A percentile compares a stretch with the other conserved stretches of the same genome.
phyloP scores from a whole-genome alignment of 345 rosid genomes.

The Tarenaya hassleriana region DNA sequence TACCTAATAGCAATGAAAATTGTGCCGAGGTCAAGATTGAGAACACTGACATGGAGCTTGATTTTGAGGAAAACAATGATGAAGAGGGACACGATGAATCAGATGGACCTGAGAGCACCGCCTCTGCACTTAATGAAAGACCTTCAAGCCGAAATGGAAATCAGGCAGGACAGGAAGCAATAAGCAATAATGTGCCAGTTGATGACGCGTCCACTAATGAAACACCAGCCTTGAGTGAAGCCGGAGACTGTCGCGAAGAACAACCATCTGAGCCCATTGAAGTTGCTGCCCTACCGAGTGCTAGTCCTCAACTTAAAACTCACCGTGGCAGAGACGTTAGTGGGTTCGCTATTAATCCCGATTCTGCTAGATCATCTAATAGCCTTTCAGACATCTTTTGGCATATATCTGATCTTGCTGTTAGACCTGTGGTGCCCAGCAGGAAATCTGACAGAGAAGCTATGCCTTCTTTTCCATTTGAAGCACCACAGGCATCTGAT shows the following conservation, averaged over 20 bases:
- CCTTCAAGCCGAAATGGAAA: constrained; percentile 29
- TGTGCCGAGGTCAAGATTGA: constrained; percentile 88
- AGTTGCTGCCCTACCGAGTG: constrained; percentile 53
- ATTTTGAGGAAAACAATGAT: constrained; percentile 77
- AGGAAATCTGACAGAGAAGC: constrained; percentile 77
- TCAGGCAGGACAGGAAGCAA: constrained; percentile 36
- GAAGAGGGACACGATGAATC: constrained; percentile 73
- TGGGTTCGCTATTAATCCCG: constrained; percentile 42
- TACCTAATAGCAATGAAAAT: constrained; percentile 62
- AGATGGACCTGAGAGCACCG: constrained; percentile 50
- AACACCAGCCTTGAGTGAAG: constrained; percentile 43
- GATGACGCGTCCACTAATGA: constrained; percentile 34
- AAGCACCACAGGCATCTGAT: constrained; percentile 62
- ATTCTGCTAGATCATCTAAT: constrained; percentile 51
- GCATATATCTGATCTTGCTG: constrained; percentile 95
- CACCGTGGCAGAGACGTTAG: constrained; percentile 53
- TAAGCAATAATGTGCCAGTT: constrained; percentile 31
- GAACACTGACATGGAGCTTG: constrained; percentile 96
- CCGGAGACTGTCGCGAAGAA: constrained; percentile 46
- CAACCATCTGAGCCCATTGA: constrained; percentile 47
- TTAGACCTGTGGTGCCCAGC: constrained; percentile 97
- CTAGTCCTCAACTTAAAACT: constrained; percentile 55
- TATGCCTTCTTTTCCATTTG: constrained; percentile 73
- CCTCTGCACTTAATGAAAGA: constrained; percentile 36
- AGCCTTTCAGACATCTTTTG: constrained; percentile 63